Evolutionary conservation across 305 asterid species (phyloP), one percentile per base, ranked within the genome.

Genomic region (Fraxinus greggii): DNA sequence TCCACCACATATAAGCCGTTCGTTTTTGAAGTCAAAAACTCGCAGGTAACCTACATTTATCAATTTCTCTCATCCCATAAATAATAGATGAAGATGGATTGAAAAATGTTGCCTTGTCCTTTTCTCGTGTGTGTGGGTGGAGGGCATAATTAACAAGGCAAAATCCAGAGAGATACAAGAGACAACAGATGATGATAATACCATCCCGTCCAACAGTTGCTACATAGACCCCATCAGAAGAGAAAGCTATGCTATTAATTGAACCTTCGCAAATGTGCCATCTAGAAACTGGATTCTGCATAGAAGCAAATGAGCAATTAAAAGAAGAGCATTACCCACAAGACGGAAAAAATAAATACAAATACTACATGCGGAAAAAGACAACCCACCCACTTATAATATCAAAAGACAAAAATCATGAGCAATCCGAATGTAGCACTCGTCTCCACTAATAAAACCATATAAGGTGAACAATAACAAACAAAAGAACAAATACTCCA

Each of bases 201-300:
- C 99, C 99, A 89, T 97, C 99, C 89, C 99, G 93, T 86, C 99
- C 99, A 15, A 96, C 98, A 63, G 98, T 96, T 76, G 99, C 99
- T 84, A 96, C 80, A 87, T 91, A 92, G 76, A 95, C 88, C 78
- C 99, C 99, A 82, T 93, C 98, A 35, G 90, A 85, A 74, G 99
- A 94, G 88, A 96, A 91, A 19, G 98, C 91, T 76, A 93, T 89
- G 90, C 92, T 90, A 79, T 96, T 96, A 51, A 96, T 89, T 83
- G 98, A 86, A 86, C 99, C 97, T 87, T 94, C 98, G 84, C 98
- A 94, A 84, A 96, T 88, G 86, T 96, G 99, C 99, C 99, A 96
- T 88, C 99, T 88, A 82, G 98, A 98, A 87, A 93, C 90, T 72
- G 99, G 99, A 87, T 93, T 96, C 99, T 96, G 97, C 89, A 86